Evolutionary conservation across 78 protist species (phyloP).

Genomic region (Creolimax fragrantissima): DNA sequence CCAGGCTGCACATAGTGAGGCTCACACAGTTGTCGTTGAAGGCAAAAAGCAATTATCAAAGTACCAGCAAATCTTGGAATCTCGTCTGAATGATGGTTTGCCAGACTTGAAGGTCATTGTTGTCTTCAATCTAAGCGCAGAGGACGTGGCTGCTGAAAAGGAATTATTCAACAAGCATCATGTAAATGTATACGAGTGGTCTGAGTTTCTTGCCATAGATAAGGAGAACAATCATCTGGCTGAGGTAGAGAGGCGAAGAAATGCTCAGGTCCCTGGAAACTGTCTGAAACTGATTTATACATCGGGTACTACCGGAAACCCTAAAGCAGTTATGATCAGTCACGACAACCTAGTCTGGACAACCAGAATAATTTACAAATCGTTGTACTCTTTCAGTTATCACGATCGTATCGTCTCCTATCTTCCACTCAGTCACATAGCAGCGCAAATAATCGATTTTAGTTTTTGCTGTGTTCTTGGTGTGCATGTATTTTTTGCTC

Average conservation of each 20-base stretch:
- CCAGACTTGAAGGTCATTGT: background rate
- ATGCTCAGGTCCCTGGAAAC: constrained; percentile 12
- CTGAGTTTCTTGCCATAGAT: background rate
- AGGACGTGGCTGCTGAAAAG: background rate
- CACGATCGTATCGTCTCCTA: constrained; percentile 37
- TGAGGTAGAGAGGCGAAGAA: background rate
- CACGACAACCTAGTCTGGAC: constrained; percentile 41
- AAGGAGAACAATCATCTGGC: background rate
- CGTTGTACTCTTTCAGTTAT: background rate
- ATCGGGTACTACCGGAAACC: constrained; percentile 33
- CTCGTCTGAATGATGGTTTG: background rate
- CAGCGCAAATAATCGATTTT: constrained; percentile 66
- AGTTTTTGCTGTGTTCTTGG: constrained; percentile 38
- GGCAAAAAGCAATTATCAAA: background rate
- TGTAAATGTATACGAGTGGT: background rate
- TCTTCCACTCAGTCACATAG: constrained; percentile 77
- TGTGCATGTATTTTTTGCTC: constrained; percentile 55
- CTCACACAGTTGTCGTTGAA: background rate
- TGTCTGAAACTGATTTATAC: constrained; percentile 39
- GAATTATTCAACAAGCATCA: background rate
- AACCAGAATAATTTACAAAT: background rate
- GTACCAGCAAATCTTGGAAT: background rate
- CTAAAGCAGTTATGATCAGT: constrained; percentile 47
- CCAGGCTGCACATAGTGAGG: background rate
- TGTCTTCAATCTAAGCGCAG: background rate